Base-by-base conservation (phyloP, 2,329 filamentous ascomycete genomes). In the Thelonectria blattea region DNA sequence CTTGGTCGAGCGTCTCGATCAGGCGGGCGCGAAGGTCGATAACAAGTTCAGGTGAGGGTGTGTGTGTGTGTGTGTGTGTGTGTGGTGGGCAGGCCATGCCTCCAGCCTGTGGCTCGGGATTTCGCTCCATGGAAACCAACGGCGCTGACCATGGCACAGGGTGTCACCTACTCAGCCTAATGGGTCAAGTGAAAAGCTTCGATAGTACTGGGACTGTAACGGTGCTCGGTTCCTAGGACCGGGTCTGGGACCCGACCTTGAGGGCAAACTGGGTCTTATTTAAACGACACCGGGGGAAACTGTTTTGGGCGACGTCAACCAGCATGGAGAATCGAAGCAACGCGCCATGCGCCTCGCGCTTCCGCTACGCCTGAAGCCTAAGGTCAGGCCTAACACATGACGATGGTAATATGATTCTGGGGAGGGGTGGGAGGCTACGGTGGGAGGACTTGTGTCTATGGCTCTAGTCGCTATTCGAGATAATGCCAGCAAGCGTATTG, bases 1-100 rank as follows among this genome's bases (percentile, higher is more conserved):
- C 22, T 75, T 91, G 58, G 79, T 91, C 54, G 77, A 81, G 24
- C 79, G 83, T 61, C 81, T 90, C 42, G 86, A 90, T 68, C 80
- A 79, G 49, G 78, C 80, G 14, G 87, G 88, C 14, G 86, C 86
- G 1, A 76, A 79, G 3, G 84, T 91, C 2, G 78, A 81, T 27
- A 76, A 82, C 53, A 74, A 79, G 56, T 58, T 78, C 45, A 77
- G 73, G 80, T 80, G 68, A 69, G 76, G 68, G 24, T 20, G 15
- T 37, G 34, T 18, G n/a, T n/a, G n/a, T n/a, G n/a, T n/a, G n/a
- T n/a, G n/a, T n/a, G n/a, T n/a, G n/a, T n/a, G n/a, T n/a, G n/a
- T n/a, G n/a, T n/a, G n/a, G n/a, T n/a, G 17, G 32, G 46, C 24
- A 24, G 48, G 52, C 47, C 47, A 43, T 24, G 41, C 47, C 47